phyloP scores from a whole-genome alignment of 2,329 filamentous ascomycete species.

The Paraphoma sp. region DNA sequence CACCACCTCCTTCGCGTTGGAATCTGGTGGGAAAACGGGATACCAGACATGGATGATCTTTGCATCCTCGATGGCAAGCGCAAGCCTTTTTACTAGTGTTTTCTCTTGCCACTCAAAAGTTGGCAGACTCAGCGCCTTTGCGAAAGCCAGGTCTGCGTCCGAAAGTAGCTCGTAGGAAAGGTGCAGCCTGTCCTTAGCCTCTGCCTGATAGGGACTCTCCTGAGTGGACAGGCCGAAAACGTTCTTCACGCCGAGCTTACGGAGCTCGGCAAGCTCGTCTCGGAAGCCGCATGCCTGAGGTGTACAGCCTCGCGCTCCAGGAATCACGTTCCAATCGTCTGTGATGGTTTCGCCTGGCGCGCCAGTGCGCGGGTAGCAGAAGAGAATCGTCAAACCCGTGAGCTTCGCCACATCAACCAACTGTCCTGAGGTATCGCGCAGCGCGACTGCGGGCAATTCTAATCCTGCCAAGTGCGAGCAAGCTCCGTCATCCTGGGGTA shows the following conservation, averaged over 20 bases:
- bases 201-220: conserved; percentile 49
- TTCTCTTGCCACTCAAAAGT: conserved; percentile 50
- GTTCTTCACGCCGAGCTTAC: conserved; percentile 24
- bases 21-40: conserved; percentile 52
- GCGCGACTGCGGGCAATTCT: conserved; percentile 36
- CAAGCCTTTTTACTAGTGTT: conserved; percentile 48
- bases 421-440: conserved; percentile 41
- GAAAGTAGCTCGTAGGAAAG: conserved; percentile 52
- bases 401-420: conserved; percentile 42
- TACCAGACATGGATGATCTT: conserved; percentile 52
- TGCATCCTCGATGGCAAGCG: conserved; percentile 49
- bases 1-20: conserved; percentile 48
- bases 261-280: conserved; percentile 31
- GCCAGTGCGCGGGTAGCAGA: conserved; percentile 52
- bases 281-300: conserved; percentile 55
- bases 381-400: conserved; percentile 48
- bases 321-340: conserved; percentile 51
- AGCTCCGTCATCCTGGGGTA: conserved; percentile 50
- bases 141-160: conserved; percentile 48
- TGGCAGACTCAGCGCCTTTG: conserved; percentile 44
- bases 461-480: conserved; percentile 45
- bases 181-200: conserved; percentile 47
- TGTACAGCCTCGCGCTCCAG: conserved; percentile 52
- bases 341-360: conserved; percentile 50
- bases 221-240: conserved; percentile 52